Base-by-base conservation (phyloP, 306 rosid genomes). In the Morella rubra region DNA sequence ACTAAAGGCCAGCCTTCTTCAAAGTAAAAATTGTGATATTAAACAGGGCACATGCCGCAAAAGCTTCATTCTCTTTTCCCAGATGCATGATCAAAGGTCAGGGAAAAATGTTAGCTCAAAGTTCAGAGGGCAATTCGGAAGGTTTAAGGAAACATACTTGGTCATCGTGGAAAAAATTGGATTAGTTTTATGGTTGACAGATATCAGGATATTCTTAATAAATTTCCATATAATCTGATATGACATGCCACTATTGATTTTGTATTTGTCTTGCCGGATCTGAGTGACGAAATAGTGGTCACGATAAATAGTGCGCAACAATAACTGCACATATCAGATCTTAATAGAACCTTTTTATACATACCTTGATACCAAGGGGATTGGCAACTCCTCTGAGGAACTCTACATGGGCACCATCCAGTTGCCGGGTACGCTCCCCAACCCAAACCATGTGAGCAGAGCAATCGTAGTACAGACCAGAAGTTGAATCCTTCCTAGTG, bases 371-470 rank as follows among this genome's bases (percentile, higher is more conserved):
- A 53, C 96, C 96, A 71, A 90, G 88, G 49, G 96, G 96, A 73
- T 90, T 90, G 55, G 96, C 82, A 72, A 90, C 78, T 69, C 96
- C 96, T 82, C 85, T 88, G 32, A 90, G 89, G 85, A 90, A 90
- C 84, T 90, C 96, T 4, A 90, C 78, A 16, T 90, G 96, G 64
- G 90, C 96, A 59, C 96, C 96, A 69, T 90, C 96, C 11, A 90
- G 86, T 73, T 90, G 96, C 11, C 96, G 85, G 54, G 96, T 90
- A 52, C 96, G 92, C 87, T 90, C 90, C 52, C 96, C 96, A 52
- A 81, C 92, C 96, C 96, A 90, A 65, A 90, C 79, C 96, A 90
- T 76, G 85, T 90, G 96, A 77, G 96, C 96, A 44, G 96, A 90
- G 85, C 96, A 90, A 76, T 90, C 96, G 19, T 90, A 90, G 78